Evolutionary conservation across 1,284 basidiomycete species (phyloP), one percentile per base, ranked within the genome.

Genomic region (Bondarzewia mesenterica): DNA sequence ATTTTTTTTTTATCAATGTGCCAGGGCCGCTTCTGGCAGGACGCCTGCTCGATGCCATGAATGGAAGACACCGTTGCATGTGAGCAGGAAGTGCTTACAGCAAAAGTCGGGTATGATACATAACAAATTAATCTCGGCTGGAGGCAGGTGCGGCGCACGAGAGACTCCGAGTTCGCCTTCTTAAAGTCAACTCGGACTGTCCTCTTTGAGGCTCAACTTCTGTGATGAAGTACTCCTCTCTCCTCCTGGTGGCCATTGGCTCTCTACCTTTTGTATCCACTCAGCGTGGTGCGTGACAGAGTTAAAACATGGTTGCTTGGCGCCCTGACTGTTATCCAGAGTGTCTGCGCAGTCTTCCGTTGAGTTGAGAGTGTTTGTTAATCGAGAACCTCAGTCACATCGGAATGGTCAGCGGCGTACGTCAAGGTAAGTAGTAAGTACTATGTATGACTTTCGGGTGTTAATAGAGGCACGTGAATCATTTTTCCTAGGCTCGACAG

Each of bases 331-430:
- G 29, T 32, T 2, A 32, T 12, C 12, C 5, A 32, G 29, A 32
- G 29, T 32, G n/a, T 32, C 5, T 10, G 3, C n/a, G n/a, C n/a
- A n/a, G n/a, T n/a, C n/a, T n/a, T n/a, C n/a, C n/a, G n/a, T n/a
- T n/a, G n/a, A n/a, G n/a, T n/a, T n/a, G n/a, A n/a, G n/a, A n/a
- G n/a, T n/a, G n/a, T 32, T 32, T 32, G 29, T 32, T n/a, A 10
- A 10, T 32, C 5, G 29, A 32, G 12, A 12, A 10, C 29, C 12
- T 32, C 29, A 32, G 29, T 32, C 12, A 32, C 75, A 3, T 69
- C 72, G 0, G 73, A 75, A 59, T 80, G 77, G 78, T 58, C 65
- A 7, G 65, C 72, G n/a, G 77, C 77, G 23, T 77, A 77, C 46
- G 57, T 63, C 15, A 80, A 80, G 67, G 76, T 73, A 50, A 41